Evolutionary conservation across 2,329 filamentous ascomycete species (phyloP).

Genomic region (Lecanoromycetidae sp.): DNA sequence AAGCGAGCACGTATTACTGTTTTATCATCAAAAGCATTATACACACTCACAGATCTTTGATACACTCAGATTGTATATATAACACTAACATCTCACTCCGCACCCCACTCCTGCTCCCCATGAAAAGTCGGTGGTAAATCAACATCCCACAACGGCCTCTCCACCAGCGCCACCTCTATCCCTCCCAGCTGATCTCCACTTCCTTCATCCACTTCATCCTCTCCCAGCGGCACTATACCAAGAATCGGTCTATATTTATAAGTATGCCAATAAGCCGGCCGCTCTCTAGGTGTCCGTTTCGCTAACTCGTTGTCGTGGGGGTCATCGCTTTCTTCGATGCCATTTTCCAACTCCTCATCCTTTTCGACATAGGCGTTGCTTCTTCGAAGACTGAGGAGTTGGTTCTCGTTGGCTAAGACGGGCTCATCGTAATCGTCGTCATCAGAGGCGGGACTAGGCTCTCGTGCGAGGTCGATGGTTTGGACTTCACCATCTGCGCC

Average conservation of each 20-base stretch:
- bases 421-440: conserved; percentile 33
- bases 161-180: conserved; percentile 72
- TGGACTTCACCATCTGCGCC: conserved; percentile 20
- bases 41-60: too few species aligned
- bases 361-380: not conserved
- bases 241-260: conserved; percentile 93
- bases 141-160: conserved; percentile 73
- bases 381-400: conserved; percentile 7
- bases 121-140: conserved; percentile 63
- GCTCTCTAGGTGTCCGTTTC: conserved; percentile 19
- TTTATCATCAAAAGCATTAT: too few species aligned
- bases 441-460: conserved; percentile 26
- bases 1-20: too few species aligned
- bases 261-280: conserved; percentile 57
- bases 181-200: conserved; percentile 24
- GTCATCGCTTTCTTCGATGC: not conserved
- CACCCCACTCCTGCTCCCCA: conserved; percentile 38
- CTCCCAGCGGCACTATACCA: conserved; percentile 52
- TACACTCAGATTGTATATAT: not conserved
- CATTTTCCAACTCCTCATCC: not conserved
- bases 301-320: not conserved
- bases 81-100: not conserved
- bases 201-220: conserved; percentile 23
- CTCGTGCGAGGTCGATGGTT: conserved; percentile 23
- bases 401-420: conserved; percentile 22